phyloP scores from a whole-genome alignment of 257 asterid species.

The Misopates orontium region DNA sequence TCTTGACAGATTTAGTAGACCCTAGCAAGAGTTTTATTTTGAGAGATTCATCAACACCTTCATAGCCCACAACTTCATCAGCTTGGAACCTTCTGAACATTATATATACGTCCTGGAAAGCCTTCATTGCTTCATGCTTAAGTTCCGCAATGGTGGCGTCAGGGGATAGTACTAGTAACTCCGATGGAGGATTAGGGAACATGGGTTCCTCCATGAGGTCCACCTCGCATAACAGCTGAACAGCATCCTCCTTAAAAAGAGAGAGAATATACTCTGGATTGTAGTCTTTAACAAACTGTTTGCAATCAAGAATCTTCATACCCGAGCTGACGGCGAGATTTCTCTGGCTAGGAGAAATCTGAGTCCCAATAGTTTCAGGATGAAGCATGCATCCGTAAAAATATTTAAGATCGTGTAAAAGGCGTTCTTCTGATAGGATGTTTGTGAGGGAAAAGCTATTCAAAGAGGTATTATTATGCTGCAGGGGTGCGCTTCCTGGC shows the following conservation, averaged over 20 bases:
- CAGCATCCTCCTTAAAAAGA: conserved; percentile 37
- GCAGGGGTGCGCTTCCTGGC: conserved; percentile 48
- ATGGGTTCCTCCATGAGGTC: conserved; percentile 63
- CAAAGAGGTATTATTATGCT: conserved; percentile 27
- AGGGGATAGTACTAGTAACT: conserved; percentile 57
- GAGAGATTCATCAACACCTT: conserved; percentile 74
- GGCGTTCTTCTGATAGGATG: conserved; percentile 65
- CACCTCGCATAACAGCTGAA: conserved; percentile 76
- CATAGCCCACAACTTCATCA: conserved; percentile 79
- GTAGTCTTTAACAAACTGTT: conserved; percentile 85
- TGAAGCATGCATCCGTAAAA: conserved; percentile 68
- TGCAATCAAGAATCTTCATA: conserved; percentile 69
- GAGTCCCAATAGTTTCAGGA: conserved; percentile 57
- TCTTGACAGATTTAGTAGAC: conserved; percentile 46
- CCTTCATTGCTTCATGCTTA: conserved; percentile 77
- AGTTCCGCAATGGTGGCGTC: conserved; percentile 85
- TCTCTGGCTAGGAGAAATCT: conserved; percentile 47
- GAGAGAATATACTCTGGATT: conserved; percentile 44
- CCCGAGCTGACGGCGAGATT: conserved; percentile 54
- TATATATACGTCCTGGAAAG: conserved; percentile 75
- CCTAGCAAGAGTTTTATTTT: conserved; percentile 82
- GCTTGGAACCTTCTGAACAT: conserved; percentile 80
- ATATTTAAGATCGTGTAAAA: conserved; percentile 63
- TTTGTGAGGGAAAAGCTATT: conserved; percentile 28
- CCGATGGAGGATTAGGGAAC: conserved; percentile 70